Base-by-base conservation (phyloP, 371 early-diverging fungal species). In the Rhizopus stolonifer region DNA sequence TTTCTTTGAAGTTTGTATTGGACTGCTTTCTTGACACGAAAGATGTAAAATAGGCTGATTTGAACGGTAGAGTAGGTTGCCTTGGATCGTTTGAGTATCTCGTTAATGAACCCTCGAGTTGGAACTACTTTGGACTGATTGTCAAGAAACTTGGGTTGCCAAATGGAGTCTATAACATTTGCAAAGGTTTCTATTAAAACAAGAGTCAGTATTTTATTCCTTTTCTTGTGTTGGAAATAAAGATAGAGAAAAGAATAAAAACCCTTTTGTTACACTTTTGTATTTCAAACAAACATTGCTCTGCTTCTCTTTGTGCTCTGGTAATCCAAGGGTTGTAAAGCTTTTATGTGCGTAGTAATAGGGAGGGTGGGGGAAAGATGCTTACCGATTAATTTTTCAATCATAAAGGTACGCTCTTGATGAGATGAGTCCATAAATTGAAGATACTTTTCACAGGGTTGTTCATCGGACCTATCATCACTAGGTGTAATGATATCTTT, bases 11-110 rank as follows among this genome's bases (percentile, higher is more conserved):
- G 56, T 43, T 60, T 60, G 40, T 68, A 67, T 51, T 67, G 67
- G 34, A 77, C 67, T 14, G 54, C 50, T 29, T 60, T 63, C 32
- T 74, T 78, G 17, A 78, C 69, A 25, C 79, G 79, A 67, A 72
- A 79, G 17, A 87, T 63, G 54, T 86, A 87, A 38, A 85, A 81
- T 18, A 87, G 68, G 15, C 87, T 77, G 24, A 85, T 77, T 64
- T 88, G 88, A n/a, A 91, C 71, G 25, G 87, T 88, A 4, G 87
- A 84, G 56, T 85, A 89, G 11, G 90, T 85, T 11, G 86, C 80
- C 49, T 82, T 81, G 15, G 89, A 87, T 33, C 89, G 82, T 53
- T 80, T 82, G 7, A 91, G 68, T 42, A 89, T 83, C 57, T 88
- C 89, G 22, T 79, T 81, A 47, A 89, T 82, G 77, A 89, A 64